Evolutionary conservation across 176 grass and related monocot species (phyloP), one percentile per base, ranked within the genome.

Genomic region (Zizania latifolia): DNA sequence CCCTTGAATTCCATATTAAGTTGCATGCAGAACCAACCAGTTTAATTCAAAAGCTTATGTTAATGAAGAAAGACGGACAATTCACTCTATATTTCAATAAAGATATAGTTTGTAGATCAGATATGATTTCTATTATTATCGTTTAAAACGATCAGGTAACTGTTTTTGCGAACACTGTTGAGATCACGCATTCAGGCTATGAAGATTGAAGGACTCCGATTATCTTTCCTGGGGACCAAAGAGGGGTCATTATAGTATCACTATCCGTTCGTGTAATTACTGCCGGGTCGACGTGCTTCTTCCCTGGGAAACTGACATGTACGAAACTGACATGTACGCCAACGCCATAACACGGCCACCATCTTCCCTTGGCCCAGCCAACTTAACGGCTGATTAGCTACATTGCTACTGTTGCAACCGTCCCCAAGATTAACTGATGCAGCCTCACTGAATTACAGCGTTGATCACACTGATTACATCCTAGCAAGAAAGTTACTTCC

Each of bases 221-320:
- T 53, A 22, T 22, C 0, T 11, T 13, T 22, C 1, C 2, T 22
- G 6, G 44, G 75, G 44, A 30, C 28, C 48, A 31, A 63, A 29
- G 4, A n/a, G 5, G 0, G 4, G 38, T 43, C 15, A 71, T 50
- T 46, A 5, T 10, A 30, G 41, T 30, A 58, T 41, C 84, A 32
- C 65, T 86, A 65, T 63, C 72, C 78, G 84, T 86, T 82, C 0
- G 19, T 7, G 45, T 16, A 63, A 22, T 86, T 71, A 86, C 84
- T 77, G 16, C 58, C 4, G 24, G 56, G 57, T 76, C 78, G 41
- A 43, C 13, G 6, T 61, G 44, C 12, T 23, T 6, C 69, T 11
- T 54, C n/a, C n/a, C n/a, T n/a, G n/a, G n/a, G n/a, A n/a, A n/a
- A n/a, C n/a, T n/a, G n/a, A n/a, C 68, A 63, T 3, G 37, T 54